Evolutionary conservation across 345 rosid species (phyloP), one percentile per base, ranked within the genome.

Genomic region (Corchorus olitorius): DNA sequence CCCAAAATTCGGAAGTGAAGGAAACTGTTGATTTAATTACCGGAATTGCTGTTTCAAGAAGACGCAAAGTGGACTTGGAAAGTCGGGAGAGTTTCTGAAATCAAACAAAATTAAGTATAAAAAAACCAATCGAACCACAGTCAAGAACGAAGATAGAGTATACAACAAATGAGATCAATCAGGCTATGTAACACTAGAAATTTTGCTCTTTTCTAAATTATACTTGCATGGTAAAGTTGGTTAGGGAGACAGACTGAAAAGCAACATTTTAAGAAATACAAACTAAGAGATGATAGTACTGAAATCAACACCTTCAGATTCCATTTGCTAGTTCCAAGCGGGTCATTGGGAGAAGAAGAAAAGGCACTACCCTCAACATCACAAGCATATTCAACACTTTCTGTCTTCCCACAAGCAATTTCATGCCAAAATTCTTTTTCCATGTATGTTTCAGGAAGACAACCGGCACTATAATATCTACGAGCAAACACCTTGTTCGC

Each of bases 301-400:
- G 58, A 81, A 77, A 86, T 75, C 62, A 81, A 81, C 82, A 97
- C 99, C 94, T 97, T 94, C 84, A 97, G 93, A 87, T 94, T 97
- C 94, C 97, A 94, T 79, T 94, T 91, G 97, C 99, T 97, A 90
- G 79, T 88, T 85, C 99, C 99, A 77, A 97, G 96, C 1, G 88
- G 93, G 83, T 97, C 99, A 77, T 79, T 77, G 75, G 91, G 86
- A 81, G 91, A 89, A 75, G 97, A 94, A 81, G 99, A 97, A 84
- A 97, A 97, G 78, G 99, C 99, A 79, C 93, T 94, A 74, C 99
- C 99, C 79, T 97, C 99, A 86, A 97, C 99, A 86, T 97, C 98
- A 75, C 99, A 97, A 55, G 99, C 99, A 91, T 97, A 97, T 86
- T 97, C 99, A 85, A 97, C 99, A 70, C 91, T 81, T 85, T 97